A percentile compares a stretch with the other conserved stretches of the same genome.
These are phyloP conservation scores for Somion occarium DNA, from an alignment of 1,284 basidiomycete species.

Conservation along the genomic window DNA sequence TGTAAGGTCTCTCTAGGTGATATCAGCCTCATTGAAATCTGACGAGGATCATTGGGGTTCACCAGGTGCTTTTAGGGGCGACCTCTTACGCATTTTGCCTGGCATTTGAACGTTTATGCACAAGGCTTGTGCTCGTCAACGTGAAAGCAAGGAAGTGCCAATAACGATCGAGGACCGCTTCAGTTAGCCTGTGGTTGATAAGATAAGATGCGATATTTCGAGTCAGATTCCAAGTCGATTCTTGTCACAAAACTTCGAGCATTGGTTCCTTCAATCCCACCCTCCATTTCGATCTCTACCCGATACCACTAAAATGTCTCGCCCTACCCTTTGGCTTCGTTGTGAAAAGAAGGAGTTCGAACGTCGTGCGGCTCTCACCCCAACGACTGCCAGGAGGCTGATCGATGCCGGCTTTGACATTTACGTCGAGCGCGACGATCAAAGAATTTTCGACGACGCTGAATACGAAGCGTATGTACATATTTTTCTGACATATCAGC, in stretches of 20 bases:
- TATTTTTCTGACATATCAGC: too few relatives aligned
- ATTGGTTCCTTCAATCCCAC: conserved; percentile 7
- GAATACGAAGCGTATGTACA: conserved; percentile 87
- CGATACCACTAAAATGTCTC: conserved; percentile 25
- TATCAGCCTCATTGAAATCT: not conserved
- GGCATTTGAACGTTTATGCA: too few relatives aligned
- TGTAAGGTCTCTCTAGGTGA: conserved; percentile 50
- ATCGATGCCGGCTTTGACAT: conserved; percentile 92
- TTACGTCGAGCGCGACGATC: conserved; percentile 89
- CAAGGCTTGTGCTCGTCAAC: too few relatives aligned
- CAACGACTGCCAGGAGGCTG: conserved; percentile 86
- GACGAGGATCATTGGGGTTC: not conserved
- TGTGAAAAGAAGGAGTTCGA: conserved; percentile 96
- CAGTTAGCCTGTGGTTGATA: too few relatives aligned
- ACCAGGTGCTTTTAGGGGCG: conserved; percentile 26
- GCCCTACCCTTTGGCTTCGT: conserved; percentile 75
- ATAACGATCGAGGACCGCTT: too few relatives aligned
- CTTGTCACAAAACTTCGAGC: conserved; percentile 2
- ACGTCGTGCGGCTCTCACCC: conserved; percentile 90
- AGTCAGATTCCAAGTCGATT: conserved; percentile 2
- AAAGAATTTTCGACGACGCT: conserved; percentile 92
- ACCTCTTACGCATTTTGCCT: conserved; percentile 29
- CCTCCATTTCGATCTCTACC: conserved; percentile 6
- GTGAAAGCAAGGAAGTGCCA: too few relatives aligned
- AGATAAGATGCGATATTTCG: not conserved